Evolutionary conservation across 2,329 filamentous ascomycete genomes (phyloP).

Genomic region (Colletotrichum sidae): DNA sequence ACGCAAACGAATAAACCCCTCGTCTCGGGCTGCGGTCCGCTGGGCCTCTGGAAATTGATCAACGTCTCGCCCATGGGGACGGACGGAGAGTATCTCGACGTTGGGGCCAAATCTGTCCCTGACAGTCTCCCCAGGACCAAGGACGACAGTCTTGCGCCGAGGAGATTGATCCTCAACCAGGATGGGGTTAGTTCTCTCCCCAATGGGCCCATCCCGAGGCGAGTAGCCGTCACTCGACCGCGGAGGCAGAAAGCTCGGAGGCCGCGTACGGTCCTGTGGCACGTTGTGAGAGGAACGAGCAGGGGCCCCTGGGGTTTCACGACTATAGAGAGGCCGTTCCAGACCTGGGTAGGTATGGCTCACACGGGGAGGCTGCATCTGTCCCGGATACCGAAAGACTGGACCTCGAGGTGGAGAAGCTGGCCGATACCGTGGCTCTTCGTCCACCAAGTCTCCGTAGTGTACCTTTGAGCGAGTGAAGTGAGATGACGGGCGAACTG

Average conservation of each 20-base stretch:
- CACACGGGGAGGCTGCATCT: conserved; percentile 1
- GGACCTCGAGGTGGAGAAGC: conserved; percentile 17
- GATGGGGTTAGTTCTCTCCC: conserved; percentile 47
- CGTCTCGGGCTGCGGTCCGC: conserved; percentile 6
- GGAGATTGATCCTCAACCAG: conserved; percentile 53
- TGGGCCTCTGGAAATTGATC: conserved; percentile 9
- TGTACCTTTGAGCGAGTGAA: conserved; percentile 20
- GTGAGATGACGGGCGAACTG: conserved; percentile 15
- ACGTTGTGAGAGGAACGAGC: conserved; percentile 10
- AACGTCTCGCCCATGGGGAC: conserved; percentile 24
- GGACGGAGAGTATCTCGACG: conserved; percentile 34
- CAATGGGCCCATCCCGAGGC: conserved; percentile 31
- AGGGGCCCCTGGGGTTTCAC: not conserved
- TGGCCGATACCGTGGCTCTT: conserved; percentile 11
- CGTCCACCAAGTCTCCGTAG: conserved; percentile 28
- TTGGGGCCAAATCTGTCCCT: conserved; percentile 34
- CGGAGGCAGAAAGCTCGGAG: conserved; percentile 31
- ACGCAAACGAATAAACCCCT: conserved; percentile 33
- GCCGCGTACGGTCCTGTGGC: conserved; percentile 37
- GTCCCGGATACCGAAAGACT: conserved; percentile 8
- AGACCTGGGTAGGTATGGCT: conserved; percentile 15
- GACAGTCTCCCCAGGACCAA: conserved; percentile 51
- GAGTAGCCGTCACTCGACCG: not conserved
- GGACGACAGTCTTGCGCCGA: conserved; percentile 10
- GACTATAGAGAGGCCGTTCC: conserved; percentile 5